A percentile compares a stretch with the other conserved stretches of the same genome.
Evolutionary conservation across 768 basidiomycete genomes (phyloP).

Genomic region (Lactarius evosmus): DNA sequence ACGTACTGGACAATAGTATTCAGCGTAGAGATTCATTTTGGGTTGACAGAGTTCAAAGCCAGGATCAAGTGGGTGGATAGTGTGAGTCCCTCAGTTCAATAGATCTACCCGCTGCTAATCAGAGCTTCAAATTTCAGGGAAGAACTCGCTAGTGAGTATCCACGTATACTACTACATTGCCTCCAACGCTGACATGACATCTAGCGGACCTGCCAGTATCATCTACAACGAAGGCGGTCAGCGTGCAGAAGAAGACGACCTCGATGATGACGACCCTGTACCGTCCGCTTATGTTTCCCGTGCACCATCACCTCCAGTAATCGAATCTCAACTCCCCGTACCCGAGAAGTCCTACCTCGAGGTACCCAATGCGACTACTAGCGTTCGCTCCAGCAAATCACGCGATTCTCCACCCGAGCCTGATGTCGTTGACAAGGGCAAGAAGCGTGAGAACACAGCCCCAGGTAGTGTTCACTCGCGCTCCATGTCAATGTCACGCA

Average conservation of each 20-base stretch:
- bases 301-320: slow-evolving; percentile 43
- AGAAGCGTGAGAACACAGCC: slow-evolving; percentile 30
- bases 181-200: slow-evolving; percentile 13
- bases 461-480: slow-evolving; percentile 5
- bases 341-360: slow-evolving; percentile 32
- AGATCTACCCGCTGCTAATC: slow-evolving; percentile 1
- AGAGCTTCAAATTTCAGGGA: slow-evolving; percentile 42
- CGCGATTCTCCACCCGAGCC: slow-evolving; percentile 29
- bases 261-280: slow-evolving; percentile 44
- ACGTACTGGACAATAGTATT: slow-evolving; percentile 84
- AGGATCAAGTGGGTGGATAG: slow-evolving; percentile 82
- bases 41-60: slow-evolving; percentile 77
- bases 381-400: slow-evolving; percentile 20
- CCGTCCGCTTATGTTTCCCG: slow-evolving; percentile 51
- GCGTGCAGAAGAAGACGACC: slow-evolving; percentile 70
- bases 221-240: slow-evolving; percentile 79
- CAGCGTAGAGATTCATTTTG: slow-evolving; percentile 80
- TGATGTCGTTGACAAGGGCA: slow-evolving; percentile 30
- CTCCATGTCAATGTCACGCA: slow-evolving; percentile 23
- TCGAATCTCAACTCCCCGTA: slow-evolving; percentile 32
- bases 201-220: slow-evolving; percentile 74
- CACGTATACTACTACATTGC: neutral
- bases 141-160: slow-evolving; percentile 63
- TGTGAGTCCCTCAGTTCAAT: slow-evolving; percentile 41
- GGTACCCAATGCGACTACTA: slow-evolving; percentile 25